Percentiles rank a stretch among this genome's conserved stretches.
phyloP scores from a whole-genome alignment of 345 rosid genomes.

The Gossypium mustelinum region DNA sequence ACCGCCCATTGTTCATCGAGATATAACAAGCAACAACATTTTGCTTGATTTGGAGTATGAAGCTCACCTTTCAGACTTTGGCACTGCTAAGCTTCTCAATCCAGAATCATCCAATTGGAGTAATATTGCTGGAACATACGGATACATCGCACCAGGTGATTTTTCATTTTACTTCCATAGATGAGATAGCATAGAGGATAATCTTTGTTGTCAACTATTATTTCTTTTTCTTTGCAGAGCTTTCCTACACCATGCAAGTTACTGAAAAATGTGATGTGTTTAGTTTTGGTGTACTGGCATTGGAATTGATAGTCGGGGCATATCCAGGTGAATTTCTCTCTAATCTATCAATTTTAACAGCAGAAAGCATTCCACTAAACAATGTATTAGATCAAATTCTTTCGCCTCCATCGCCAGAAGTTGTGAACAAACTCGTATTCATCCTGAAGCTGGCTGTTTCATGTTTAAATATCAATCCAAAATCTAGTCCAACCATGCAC shows the following conservation, averaged over 20 bases:
- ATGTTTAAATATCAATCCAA: conserved; percentile 33
- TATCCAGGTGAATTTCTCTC: conserved; percentile 16
- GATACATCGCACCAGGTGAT: conserved; percentile 24
- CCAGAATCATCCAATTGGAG: neutral
- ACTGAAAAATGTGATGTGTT: conserved; percentile 20
- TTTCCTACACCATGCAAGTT: conserved; percentile 13
- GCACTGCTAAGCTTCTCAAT: conserved; percentile 18
- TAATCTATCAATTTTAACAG: neutral
- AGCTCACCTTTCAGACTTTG: conserved; percentile 13
- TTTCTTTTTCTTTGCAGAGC: conserved; percentile 14
- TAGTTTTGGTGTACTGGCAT: conserved; percentile 19
- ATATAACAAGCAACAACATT: conserved; percentile 9
- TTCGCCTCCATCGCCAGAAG: conserved; percentile 20
- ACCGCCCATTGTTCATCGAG: conserved; percentile 20
- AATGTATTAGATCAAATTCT: conserved; percentile 24
- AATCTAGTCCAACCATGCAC: conserved; percentile 32
- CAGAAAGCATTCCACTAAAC: neutral
- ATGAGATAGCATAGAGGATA: neutral
- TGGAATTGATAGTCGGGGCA: conserved; percentile 21
- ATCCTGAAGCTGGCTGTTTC: conserved; percentile 23
- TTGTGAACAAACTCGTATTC: conserved; percentile 15
- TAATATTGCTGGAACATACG: conserved; percentile 6
- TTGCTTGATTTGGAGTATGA: conserved; percentile 19
- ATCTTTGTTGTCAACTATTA: neutral
- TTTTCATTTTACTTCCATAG: neutral